A percentile compares a stretch with the other conserved stretches of the same genome.
These are phyloP conservation scores for Phytopythium oedochilum DNA, from an alignment of 352 stramenopile genomes.

Conservation along the genomic window DNA sequence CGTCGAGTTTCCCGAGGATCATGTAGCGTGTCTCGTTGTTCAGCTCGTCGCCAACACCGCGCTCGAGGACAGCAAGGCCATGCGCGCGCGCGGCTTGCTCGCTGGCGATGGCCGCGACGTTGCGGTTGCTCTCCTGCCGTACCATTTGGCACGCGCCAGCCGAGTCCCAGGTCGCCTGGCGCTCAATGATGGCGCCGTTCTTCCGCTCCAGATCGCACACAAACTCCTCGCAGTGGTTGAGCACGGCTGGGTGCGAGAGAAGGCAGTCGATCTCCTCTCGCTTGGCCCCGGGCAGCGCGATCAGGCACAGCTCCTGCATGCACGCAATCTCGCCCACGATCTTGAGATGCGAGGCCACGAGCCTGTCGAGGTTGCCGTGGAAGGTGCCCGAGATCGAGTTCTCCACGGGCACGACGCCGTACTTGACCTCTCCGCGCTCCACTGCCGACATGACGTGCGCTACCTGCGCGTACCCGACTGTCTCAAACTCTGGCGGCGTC, in stretches of 20 bases:
- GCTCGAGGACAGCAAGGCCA: slow-evolving; percentile 49
- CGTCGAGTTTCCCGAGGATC: slow-evolving; percentile 58
- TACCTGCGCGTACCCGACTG: slow-evolving; percentile 50
- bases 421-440: slow-evolving; percentile 52
- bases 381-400: slow-evolving; percentile 77
- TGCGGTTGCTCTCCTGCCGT: slow-evolving; percentile 36
- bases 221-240: slow-evolving; percentile 64
- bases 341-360: slow-evolving; percentile 60
- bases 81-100: slow-evolving; percentile 52
- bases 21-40: slow-evolving; percentile 75
- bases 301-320: slow-evolving; percentile 64
- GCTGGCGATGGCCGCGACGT: slow-evolving; percentile 58
- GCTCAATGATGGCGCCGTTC: slow-evolving; percentile 46
- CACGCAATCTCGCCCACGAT: slow-evolving; percentile 70
- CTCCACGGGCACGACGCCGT: slow-evolving; percentile 58
- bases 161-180: slow-evolving; percentile 60
- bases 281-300: slow-evolving; percentile 27
- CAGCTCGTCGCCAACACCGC: slow-evolving; percentile 53
- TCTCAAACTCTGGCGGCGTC: slow-evolving; percentile 48
- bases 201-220: slow-evolving; percentile 60
- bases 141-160: slow-evolving; percentile 66
- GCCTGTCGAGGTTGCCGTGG: slow-evolving; percentile 59
- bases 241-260: slow-evolving; percentile 54
- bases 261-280: slow-evolving; percentile 47
- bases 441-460: slow-evolving; percentile 51